phyloP scores from a whole-genome alignment of 129 eudicot species.

The Centrapalus pauciflorus region DNA sequence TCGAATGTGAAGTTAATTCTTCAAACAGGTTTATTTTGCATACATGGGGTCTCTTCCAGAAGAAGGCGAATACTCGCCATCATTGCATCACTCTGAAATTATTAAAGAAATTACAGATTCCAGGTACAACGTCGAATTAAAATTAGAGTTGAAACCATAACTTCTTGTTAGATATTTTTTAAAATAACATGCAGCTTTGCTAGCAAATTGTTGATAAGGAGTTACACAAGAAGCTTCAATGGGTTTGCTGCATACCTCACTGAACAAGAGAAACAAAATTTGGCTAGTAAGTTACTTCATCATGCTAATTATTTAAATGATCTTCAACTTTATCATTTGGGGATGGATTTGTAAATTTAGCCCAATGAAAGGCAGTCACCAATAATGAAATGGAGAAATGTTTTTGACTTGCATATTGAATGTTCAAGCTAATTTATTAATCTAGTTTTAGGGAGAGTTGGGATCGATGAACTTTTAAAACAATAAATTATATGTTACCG shows the following conservation, averaged over 20 bases:
- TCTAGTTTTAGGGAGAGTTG: no score
- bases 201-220: slow-evolving; percentile 19
- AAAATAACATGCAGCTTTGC: slow-evolving; percentile 15
- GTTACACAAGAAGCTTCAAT: slow-evolving; percentile 45
- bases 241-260: slow-evolving; percentile 51
- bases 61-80: slow-evolving; percentile 7
- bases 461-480: no score
- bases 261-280: slow-evolving; percentile 24
- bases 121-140: not conserved
- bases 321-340: no score
- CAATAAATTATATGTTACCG: no score
- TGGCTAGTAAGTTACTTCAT: slow-evolving; percentile 26
- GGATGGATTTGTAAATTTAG: no score
- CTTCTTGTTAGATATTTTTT: no score
- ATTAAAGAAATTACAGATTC: slow-evolving; percentile 1
- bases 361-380: not conserved
- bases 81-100: slow-evolving; percentile 11
- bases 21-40: slow-evolving; percentile 21
- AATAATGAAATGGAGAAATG: not conserved
- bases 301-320: no score
- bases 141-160: not conserved
- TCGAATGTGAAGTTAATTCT: no score
- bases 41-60: slow-evolving; percentile 29
- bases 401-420: no score
- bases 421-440: no score